These are phyloP conservation scores for Heliamphora pulchella DNA, from an alignment of 179 eudicot genomes.

Conservation along the genomic window DNA sequence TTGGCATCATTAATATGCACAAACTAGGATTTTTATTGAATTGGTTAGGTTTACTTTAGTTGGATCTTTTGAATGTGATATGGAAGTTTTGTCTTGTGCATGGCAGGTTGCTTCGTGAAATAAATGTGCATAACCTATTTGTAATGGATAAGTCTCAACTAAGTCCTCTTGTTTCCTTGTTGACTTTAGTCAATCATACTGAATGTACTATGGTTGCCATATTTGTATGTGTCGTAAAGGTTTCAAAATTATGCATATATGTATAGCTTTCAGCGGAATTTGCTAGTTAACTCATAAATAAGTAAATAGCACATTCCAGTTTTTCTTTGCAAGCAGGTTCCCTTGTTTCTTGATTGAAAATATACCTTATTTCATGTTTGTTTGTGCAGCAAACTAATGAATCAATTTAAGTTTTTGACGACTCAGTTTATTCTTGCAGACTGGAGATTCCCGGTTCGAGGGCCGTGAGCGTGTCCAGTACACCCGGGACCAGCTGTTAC, in stretches of 20 bases:
- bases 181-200: neutral
- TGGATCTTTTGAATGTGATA: neutral
- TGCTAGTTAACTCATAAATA: neutral
- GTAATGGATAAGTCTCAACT: neutral
- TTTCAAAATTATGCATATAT: neutral
- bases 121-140: neutral
- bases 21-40: too few relatives aligned
- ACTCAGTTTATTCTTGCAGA: constrained; percentile 31
- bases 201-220: neutral
- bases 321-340: neutral
- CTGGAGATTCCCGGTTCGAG: constrained; percentile 72
- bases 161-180: neutral
- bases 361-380: too few relatives aligned
- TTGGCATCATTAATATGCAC: too few relatives aligned
- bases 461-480: constrained; percentile 68
- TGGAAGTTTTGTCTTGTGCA: neutral
- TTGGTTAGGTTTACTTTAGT: neutral
- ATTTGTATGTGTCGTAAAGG: too few relatives aligned
- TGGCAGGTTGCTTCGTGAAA: neutral
- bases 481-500: constrained; percentile 67
- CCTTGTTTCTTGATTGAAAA: neutral
- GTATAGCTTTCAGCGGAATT: neutral
- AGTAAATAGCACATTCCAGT: neutral
- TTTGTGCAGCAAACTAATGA: neutral
- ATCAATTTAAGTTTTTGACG: neutral